Conservation (phyloP, 2,329 filamentous ascomycete species). For the Penicillium hesseltinei region DNA sequence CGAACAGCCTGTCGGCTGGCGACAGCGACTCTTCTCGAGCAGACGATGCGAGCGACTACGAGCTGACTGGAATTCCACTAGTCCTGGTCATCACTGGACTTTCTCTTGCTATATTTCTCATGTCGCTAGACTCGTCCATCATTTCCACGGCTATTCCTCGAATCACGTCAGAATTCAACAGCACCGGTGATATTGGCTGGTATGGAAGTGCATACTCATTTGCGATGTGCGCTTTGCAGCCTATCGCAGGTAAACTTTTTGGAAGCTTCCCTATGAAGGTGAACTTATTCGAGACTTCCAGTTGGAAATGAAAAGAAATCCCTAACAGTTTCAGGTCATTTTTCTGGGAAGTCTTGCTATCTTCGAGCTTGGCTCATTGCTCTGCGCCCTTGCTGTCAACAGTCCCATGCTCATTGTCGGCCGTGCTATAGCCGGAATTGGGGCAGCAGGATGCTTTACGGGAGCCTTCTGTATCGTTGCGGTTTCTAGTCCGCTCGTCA, state of each 20-base stretch:
- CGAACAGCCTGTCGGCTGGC: background rate
- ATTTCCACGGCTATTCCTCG: background rate
- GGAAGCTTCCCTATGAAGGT: background rate
- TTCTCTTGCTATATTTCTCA: background rate
- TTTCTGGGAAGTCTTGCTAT: background rate
- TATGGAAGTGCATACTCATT: background rate
- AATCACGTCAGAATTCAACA: background rate
- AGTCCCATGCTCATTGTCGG: background rate
- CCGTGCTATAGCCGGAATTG: background rate
- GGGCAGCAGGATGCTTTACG: background rate
- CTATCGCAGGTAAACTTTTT: background rate
- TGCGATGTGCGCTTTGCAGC: background rate
- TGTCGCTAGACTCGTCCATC: background rate
- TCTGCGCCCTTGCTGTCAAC: background rate
- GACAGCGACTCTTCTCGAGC: background rate
- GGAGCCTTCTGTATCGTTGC: background rate
- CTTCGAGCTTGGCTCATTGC: background rate
- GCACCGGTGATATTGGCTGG: background rate
- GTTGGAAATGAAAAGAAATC: rapidly evolving
- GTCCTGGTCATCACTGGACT: background rate
- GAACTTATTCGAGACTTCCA: too few relatives aligned
- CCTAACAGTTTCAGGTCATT: background rate
- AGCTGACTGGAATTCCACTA: background rate
- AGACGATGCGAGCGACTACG: background rate
- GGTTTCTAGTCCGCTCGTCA: background rate